Percentiles rank a stretch among this genome's conserved stretches.
These are phyloP conservation scores for Cyberlindnera mycetangii DNA, from an alignment of 805 yeast genomes.

Conservation along the genomic window DNA sequence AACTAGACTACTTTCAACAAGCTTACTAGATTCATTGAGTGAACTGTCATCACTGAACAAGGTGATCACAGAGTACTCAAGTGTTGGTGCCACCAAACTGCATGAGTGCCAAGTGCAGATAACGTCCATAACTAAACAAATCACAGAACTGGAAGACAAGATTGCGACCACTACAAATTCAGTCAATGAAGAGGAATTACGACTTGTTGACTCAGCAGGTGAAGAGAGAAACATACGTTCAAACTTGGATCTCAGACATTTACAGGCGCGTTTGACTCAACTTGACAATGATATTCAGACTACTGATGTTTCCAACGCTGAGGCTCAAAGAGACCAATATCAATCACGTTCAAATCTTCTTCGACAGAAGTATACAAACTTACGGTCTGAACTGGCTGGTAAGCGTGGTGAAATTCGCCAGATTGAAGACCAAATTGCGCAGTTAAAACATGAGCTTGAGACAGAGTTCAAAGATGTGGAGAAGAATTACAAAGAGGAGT, in stretches of 20 bases:
- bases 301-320: slow-evolving; percentile 57
- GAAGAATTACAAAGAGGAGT: slow-evolving; percentile 58
- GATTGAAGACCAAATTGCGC: slow-evolving; percentile 64
- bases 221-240: slow-evolving; percentile 62
- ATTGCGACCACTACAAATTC: slow-evolving; percentile 27
- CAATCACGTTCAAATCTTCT: slow-evolving; percentile 54
- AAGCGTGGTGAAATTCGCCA: slow-evolving; percentile 85
- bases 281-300: slow-evolving; percentile 39
- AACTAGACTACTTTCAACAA: neutral
- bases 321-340: slow-evolving; percentile 55
- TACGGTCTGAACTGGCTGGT: slow-evolving; percentile 68
- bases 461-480: slow-evolving; percentile 74
- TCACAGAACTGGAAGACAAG: slow-evolving; percentile 27
- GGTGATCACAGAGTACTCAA: slow-evolving; percentile 29
- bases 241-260: slow-evolving; percentile 55
- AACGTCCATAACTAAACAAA: slow-evolving; percentile 16
- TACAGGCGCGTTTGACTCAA: slow-evolving; percentile 37
- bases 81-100: neutral
- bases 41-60: slow-evolving; percentile 32
- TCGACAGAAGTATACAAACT: slow-evolving; percentile 44
- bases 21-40: neutral
- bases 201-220: slow-evolving; percentile 52
- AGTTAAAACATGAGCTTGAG: slow-evolving; percentile 54
- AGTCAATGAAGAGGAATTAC: slow-evolving; percentile 36
- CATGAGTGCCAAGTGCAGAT: slow-evolving; percentile 11